Base-by-base conservation (phyloP, 352 stramenopile genomes). In the Aphanomyces euteiches region DNA sequence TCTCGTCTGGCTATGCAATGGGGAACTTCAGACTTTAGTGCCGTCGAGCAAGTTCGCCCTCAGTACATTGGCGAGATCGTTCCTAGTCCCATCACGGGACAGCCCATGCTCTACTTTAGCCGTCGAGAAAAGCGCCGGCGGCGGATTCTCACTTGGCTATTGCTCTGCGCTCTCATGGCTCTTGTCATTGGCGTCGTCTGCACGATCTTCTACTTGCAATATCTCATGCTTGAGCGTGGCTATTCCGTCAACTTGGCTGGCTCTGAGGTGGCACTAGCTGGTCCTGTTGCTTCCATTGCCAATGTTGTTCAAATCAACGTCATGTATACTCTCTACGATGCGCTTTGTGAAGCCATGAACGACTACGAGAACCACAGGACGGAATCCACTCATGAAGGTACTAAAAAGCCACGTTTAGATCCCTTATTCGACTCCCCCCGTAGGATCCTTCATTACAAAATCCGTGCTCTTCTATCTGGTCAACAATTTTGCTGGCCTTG, bases 391-490 rank as follows among this genome's bases (percentile, higher is more conserved):
- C 90, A 96, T 73, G 79, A 97, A 61, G 54, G 54, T 58, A n/a
- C 28, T 28, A 28, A 28, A 28, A 2, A 12, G 43, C 17, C 78
- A 83, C 64, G 43, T 50, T 50, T 12, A n/a, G 10, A 50, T n/a
- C 10, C 1, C 17, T 50, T 12, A 50, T 50, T 84, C 89, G 66
- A 50, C 43, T 50, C 10, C 2, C 43, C 17, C 43, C 17, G 43
- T 50, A 64, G 96, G 97, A 77, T 95, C 86, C 73, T 69, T 98
- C 45, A 97, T 98, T 92, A 96, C 73, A 78, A 96, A 64, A 81
- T 93, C 90, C 67, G 88, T 98, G 63, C 85, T 98, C 53, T 98
- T 98, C 77, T 91, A 98, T 81, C 95, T 96, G 39, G 95, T 98
- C 75, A 96, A 98, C 81, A 96, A 96, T 73, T 98, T 97, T 79